These are phyloP conservation scores for Lasiosphaeria miniovina DNA, from an alignment of 495 filamentous ascomycete species.

Conservation along the genomic window DNA sequence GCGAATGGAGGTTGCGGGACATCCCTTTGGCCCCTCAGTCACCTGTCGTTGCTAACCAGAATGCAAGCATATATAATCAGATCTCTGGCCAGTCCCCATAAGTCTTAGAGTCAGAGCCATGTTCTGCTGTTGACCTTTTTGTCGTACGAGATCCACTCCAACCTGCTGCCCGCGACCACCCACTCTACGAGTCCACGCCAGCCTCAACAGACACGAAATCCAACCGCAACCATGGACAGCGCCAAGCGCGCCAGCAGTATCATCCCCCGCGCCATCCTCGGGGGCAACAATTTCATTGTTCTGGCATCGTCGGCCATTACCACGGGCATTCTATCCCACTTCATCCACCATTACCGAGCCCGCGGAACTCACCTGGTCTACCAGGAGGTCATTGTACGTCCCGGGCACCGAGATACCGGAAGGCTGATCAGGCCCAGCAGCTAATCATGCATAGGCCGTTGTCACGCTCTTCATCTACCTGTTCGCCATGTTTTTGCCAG, in stretches of 20 bases:
- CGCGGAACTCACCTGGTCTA: constrained; percentile 23
- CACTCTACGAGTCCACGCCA: background rate
- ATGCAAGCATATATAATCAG: no score
- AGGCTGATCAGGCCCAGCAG: background rate
- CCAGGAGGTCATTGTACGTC: constrained; percentile 25
- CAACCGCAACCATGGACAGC: constrained; percentile 11
- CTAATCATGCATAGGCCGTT: constrained; percentile 13
- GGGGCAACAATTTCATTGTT: constrained; percentile 24
- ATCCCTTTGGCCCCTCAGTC: no score
- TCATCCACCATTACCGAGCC: constrained; percentile 19
- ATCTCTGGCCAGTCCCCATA: no score
- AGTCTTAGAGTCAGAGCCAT: no score
- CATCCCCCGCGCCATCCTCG: constrained; percentile 19
- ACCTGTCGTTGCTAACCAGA: no score
- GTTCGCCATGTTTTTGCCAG: constrained; percentile 21
- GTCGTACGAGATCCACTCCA: background rate
- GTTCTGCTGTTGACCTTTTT: background rate
- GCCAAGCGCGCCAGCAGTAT: constrained; percentile 7
- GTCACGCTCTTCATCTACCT: constrained; percentile 27
- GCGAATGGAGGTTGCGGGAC: no score
- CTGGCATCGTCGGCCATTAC: constrained; percentile 27
- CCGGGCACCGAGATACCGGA: background rate
- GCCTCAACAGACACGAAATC: background rate
- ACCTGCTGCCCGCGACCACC: background rate
- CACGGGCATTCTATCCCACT: constrained; percentile 25